Evolutionary conservation across 2,329 filamentous ascomycete species (phyloP).

Genomic region (Myriangium duriaei): DNA sequence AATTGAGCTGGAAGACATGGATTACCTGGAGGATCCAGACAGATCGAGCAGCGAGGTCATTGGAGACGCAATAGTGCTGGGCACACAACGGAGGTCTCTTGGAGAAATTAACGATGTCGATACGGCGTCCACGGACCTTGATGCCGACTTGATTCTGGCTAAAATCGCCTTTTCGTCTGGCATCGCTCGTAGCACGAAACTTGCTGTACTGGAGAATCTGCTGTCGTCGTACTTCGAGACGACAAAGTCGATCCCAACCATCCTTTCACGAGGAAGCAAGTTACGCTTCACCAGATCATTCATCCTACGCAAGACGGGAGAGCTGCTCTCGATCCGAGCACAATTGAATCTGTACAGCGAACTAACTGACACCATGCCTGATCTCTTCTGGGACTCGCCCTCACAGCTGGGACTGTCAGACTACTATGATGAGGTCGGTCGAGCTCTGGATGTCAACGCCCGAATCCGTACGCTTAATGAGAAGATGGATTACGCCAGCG

Average conservation of each 20-base stretch:
- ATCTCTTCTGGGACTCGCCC: slow-evolving; percentile 90
- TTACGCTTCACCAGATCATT: slow-evolving; percentile 58
- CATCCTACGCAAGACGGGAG: slow-evolving; percentile 85
- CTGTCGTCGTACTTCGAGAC: slow-evolving; percentile 76
- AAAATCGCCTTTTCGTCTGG: slow-evolving; percentile 96
- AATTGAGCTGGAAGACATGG: slow-evolving; percentile 78
- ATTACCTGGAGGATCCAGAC: slow-evolving; percentile 64
- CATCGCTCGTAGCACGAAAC: slow-evolving; percentile 80
- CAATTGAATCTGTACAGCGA: slow-evolving; percentile 96
- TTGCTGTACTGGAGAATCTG: slow-evolving; percentile 78
- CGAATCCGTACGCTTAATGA: slow-evolving; percentile 86
- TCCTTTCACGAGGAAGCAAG: slow-evolving; percentile 56
- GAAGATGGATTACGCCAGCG: slow-evolving; percentile 95
- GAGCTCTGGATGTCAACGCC: slow-evolving; percentile 79
- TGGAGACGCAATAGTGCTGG: slow-evolving; percentile 80
- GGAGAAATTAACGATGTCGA: slow-evolving; percentile 12
- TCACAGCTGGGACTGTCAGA: slow-evolving; percentile 83
- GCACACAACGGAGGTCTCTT: slow-evolving; percentile 46
- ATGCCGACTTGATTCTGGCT: slow-evolving; percentile 54
- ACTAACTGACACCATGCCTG: slow-evolving; percentile 84
- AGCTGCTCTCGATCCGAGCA: slow-evolving; percentile 76
- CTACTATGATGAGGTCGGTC: slow-evolving; percentile 89
- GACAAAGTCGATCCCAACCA: slow-evolving; percentile 67
- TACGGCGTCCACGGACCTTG: slow-evolving; percentile 1
- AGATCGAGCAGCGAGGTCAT: slow-evolving; percentile 66